Conservation (phyloP, 176 grass and related monocot genomes). For the Triticum timopheevii region DNA sequence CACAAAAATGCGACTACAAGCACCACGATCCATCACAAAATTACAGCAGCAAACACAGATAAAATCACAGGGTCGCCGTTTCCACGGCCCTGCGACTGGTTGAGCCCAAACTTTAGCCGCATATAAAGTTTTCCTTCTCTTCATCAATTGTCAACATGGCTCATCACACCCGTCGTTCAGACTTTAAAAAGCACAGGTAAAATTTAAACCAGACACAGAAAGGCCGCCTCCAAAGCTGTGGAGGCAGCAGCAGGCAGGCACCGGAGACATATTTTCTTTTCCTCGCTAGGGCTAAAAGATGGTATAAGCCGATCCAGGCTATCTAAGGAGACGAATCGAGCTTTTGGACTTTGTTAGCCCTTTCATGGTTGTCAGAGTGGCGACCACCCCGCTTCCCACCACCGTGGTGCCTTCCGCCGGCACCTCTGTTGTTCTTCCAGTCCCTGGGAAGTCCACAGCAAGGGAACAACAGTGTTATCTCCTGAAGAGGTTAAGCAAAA, state of each 20-base stretch:
- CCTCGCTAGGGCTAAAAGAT: neutral
- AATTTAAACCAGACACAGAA: neutral
- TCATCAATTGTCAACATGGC: neutral
- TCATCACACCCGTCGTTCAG: neutral
- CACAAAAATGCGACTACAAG: too few relatives aligned
- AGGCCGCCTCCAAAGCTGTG: neutral
- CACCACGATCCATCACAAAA: neutral
- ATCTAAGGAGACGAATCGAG: slow-evolving; percentile 38
- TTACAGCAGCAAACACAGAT: neutral
- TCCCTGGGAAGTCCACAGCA: slow-evolving; percentile 33
- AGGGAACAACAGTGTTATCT: slow-evolving; percentile 5
- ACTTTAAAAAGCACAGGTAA: neutral
- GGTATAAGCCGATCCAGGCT: neutral
- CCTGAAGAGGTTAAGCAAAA: neutral
- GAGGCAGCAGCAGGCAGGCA: neutral
- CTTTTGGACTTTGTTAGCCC: slow-evolving; percentile 51
- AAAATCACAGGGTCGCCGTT: neutral
- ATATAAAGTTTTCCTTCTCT: neutral
- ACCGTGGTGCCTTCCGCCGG: slow-evolving; percentile 47
- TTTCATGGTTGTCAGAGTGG: slow-evolving; percentile 33
- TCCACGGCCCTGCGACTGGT: neutral
- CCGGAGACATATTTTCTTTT: neutral
- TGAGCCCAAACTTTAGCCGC: neutral
- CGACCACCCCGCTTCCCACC: slow-evolving; percentile 53
- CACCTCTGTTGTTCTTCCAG: slow-evolving; percentile 46